A percentile compares a stretch with the other conserved stretches of the same genome.
Evolutionary conservation across 495 filamentous ascomycete species (phyloP).

Genomic region (Cladorrhinum samala): DNA sequence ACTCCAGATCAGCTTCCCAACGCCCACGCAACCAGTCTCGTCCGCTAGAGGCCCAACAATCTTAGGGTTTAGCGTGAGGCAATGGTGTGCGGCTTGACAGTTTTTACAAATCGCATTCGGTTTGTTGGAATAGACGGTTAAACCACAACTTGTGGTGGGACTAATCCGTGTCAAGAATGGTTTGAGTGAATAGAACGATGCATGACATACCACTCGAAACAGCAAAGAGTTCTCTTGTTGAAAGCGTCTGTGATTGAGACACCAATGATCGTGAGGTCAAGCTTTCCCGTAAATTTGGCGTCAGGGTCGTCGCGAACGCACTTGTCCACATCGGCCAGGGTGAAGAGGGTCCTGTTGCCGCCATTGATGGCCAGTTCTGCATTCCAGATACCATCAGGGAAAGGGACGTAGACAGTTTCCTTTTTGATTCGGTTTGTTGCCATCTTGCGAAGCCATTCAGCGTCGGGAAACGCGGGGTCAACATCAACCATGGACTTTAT

Average conservation of each 20-base stretch:
- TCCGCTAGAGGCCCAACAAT: conserved; percentile 49
- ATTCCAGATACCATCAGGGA: conserved; percentile 49
- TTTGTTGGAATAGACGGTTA: conserved; percentile 50
- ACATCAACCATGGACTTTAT: conserved; percentile 49
- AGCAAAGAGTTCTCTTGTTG: conserved; percentile 46
- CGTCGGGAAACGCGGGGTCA: conserved; percentile 52
- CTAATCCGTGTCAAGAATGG: neutral
- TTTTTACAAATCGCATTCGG: conserved; percentile 43
- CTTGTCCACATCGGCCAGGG: conserved; percentile 55
- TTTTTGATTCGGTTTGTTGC: conserved; percentile 45
- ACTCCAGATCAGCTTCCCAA: conserved; percentile 48
- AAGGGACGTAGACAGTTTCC: conserved; percentile 48
- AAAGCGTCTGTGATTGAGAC: conserved; percentile 43
- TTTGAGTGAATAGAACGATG: neutral
- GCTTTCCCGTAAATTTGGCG: conserved; percentile 50
- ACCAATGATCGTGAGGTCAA: conserved; percentile 52
- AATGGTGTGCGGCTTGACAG: conserved; percentile 36
- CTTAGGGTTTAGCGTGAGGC: conserved; percentile 49
- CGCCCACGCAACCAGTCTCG: conserved; percentile 46
- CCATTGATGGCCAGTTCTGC: conserved; percentile 38
- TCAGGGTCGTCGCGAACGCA: conserved; percentile 35
- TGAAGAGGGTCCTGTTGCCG: conserved; percentile 46
- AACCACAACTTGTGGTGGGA: conserved; percentile 41
- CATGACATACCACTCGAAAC: conserved; percentile 48
- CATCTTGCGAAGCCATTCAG: conserved; percentile 50